Evolutionary conservation across 2,329 filamentous ascomycete genomes (phyloP), one percentile per base, ranked within the genome.

Genomic region (Fusarium buxicola): DNA sequence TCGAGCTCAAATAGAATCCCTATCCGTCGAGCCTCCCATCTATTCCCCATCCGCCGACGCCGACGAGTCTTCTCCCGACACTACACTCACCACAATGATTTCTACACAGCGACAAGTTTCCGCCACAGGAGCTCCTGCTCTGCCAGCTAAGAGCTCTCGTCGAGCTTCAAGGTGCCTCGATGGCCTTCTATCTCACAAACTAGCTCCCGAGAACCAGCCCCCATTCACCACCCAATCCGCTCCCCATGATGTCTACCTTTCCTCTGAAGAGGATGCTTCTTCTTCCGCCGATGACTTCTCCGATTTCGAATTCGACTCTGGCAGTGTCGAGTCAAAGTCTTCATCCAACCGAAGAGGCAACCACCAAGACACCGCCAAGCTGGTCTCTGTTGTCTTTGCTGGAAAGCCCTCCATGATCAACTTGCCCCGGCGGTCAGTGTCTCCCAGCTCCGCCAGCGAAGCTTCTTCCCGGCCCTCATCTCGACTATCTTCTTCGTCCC

Each of bases 261-360:
- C 86, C 2, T 88, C 86, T 0, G 87, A 89, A 65, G 87, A 89
- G 71, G 87, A 89, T 62, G 85, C 82, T 27, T 89, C 86, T 2
- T 86, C 86, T 2, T 85, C 84, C 15, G 83, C 84, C 40, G 86
- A 86, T 73, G 82, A 86, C 73, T 83, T 83, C 60, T 87, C 84
- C 52, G 83, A 86, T 68, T 81, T 81, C 68, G 82, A 83, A 41
- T 75, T 76, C 63, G 81, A 85, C 62, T 82, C 80, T 44, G 77
- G 76, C 16, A 79, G 73, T 57, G 79, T 78, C 46, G 66, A 74
- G 32, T 67, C 63, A 6, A 59, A 69, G 47, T 46, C 65, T 65
- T 62, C 69, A 5, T 47, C 54, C 31, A 54, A 51, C n/a, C 65
- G 77, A 55, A 74, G 79, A 36, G 72, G 66, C 50, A 83, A 80